Percentiles rank a stretch among this genome's conserved stretches.
Conservation (phyloP, 805 yeast species). For the Teunomyces barrocoloradensis region DNA sequence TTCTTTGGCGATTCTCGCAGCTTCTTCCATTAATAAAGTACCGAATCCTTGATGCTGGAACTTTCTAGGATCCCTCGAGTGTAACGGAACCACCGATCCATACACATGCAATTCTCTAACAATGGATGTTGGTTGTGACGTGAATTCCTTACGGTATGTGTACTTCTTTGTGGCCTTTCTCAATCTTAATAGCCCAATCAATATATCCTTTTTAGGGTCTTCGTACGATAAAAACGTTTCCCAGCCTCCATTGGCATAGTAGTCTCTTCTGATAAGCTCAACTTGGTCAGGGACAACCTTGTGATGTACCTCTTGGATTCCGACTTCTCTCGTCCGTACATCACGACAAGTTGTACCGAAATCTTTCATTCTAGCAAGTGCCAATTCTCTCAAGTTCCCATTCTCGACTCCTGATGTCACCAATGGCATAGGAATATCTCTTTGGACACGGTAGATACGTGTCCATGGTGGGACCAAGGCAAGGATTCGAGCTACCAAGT, state of each 20-base stretch:
- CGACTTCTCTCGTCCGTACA: conserved; percentile 96
- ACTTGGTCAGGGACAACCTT: conserved; percentile 97
- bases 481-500: conserved; percentile 90
- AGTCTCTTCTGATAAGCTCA: conserved; percentile 91
- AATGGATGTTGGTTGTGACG: conserved; percentile 79
- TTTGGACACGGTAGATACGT: conserved; percentile 94
- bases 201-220: conserved; percentile 94
- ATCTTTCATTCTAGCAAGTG: conserved; percentile 96
- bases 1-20: conserved; percentile 90
- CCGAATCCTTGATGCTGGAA: conserved; percentile 99
- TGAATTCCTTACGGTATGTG: conserved; percentile 88
- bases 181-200: conserved; percentile 85
- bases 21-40: conserved; percentile 96
- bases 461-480: conserved; percentile 99
- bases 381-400: conserved; percentile 93
- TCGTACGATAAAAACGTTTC: conserved; percentile 95
- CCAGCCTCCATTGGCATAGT: conserved; percentile 98
- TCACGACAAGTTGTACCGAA: conserved; percentile 95
- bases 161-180: conserved; percentile 86
- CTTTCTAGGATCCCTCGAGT: conserved; percentile 93
- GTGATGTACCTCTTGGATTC: conserved; percentile 97
- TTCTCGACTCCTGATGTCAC: conserved; percentile 98
- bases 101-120: conserved; percentile 98
- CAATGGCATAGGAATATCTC: conserved; percentile 99
- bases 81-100: conserved; percentile 95